Percentiles rank a stretch among this genome's conserved stretches.
Conservation (phyloP, 345 rosid species). For the Populus deltoides region DNA sequence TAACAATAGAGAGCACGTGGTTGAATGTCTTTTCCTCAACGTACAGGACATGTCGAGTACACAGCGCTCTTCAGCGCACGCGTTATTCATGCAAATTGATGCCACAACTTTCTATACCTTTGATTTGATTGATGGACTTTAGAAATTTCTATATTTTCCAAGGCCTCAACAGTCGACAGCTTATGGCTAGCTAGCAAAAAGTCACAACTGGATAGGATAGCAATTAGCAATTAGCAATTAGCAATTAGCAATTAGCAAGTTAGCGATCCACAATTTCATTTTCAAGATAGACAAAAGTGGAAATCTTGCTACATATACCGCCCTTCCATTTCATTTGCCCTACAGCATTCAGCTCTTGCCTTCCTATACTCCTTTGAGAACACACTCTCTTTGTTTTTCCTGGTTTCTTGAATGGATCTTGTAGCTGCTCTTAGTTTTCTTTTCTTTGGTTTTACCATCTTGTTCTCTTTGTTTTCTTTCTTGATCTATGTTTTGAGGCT, state of each 20-base stretch:
- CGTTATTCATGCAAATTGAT: background rate
- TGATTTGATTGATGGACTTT: background rate
- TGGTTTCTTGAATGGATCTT: conserved; percentile 14
- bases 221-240: too few relatives aligned
- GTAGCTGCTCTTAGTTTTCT: background rate
- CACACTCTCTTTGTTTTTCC: background rate
- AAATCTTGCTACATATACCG: too few relatives aligned
- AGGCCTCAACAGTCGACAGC: background rate
- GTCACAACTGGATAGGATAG: too few relatives aligned
- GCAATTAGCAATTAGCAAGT: too few relatives aligned
- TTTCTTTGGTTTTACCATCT: conserved; percentile 17
- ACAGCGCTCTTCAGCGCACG: background rate
- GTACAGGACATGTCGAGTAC: background rate
- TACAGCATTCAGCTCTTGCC: too few relatives aligned
- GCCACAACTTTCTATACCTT: too few relatives aligned
- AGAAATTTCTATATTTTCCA: background rate
- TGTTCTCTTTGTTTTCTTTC: conserved; percentile 11
- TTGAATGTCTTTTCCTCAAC: background rate
- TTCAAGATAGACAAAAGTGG: too few relatives aligned
- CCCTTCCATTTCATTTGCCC: too few relatives aligned
- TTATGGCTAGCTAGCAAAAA: too few relatives aligned
- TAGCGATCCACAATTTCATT: too few relatives aligned
- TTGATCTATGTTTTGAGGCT: conserved; percentile 16
- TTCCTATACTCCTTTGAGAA: background rate
- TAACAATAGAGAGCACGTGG: background rate